Conservation (phyloP, 257 asterid genomes). For the Eucommia ulmoides region DNA sequence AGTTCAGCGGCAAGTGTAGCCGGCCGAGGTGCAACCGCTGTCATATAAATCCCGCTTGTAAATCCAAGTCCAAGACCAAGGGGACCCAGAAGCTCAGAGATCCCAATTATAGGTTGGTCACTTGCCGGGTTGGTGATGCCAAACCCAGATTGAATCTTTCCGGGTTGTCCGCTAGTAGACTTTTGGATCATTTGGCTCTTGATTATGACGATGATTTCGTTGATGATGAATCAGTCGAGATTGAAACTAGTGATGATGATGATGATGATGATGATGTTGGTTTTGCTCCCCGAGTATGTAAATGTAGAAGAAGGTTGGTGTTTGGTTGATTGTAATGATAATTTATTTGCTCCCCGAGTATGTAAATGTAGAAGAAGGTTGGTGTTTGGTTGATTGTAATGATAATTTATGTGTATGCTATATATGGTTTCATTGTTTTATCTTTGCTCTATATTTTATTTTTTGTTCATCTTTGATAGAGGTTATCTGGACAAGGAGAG, state of each 20-base stretch:
- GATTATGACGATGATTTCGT: constrained; percentile 11
- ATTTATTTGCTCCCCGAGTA: neutral
- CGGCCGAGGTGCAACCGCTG: constrained; percentile 43
- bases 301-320: constrained; percentile 70
- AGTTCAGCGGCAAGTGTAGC: constrained; percentile 69
- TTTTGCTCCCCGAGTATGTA: constrained; percentile 1
- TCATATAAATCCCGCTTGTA: constrained; percentile 38
- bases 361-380: constrained; percentile 47
- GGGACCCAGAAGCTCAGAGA: constrained; percentile 37
- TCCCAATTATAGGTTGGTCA: constrained; percentile 21
- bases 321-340: constrained; percentile 26
- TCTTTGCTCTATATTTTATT: too few species aligned
- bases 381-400: constrained; percentile 50
- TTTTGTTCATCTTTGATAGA: too few species aligned
- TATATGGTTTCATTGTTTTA: too few species aligned
- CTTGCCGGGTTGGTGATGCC: constrained; percentile 46
- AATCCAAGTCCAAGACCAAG: constrained; percentile 54
- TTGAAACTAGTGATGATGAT: too few species aligned
- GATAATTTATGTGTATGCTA: neutral
- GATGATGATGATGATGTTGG: constrained; percentile 5
- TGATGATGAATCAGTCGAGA: too few species aligned
- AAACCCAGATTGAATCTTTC: constrained; percentile 27
- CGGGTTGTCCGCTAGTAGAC: constrained; percentile 48
- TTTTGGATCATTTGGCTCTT: constrained; percentile 42
- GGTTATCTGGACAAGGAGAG: too few species aligned